Evolutionary conservation across 179 eudicot genomes (phyloP).

Genomic region (Beta macrorhiza): DNA sequence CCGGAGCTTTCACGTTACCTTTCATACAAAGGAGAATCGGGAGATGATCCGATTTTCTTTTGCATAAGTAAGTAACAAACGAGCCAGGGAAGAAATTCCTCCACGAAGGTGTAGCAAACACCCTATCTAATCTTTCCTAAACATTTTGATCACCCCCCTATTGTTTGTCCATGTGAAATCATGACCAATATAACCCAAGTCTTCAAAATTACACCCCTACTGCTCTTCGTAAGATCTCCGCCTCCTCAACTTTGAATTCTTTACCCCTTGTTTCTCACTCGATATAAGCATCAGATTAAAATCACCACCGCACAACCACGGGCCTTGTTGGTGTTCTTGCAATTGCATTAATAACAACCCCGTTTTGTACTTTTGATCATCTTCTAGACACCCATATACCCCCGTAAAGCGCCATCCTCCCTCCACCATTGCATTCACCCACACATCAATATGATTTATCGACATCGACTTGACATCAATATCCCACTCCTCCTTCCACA

Average conservation of each 20-base stretch:
- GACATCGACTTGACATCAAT: background rate
- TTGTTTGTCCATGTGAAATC: background rate
- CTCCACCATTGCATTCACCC: too few relatives aligned
- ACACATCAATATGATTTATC: background rate
- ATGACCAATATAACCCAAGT: background rate
- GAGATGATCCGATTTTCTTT: background rate
- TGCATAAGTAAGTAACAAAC: too few relatives aligned
- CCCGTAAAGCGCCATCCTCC: background rate
- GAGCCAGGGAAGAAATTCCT: background rate
- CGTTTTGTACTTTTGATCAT: too few relatives aligned
- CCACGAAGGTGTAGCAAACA: background rate
- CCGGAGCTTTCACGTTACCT: background rate
- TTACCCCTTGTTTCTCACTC: background rate
- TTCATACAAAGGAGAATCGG: background rate
- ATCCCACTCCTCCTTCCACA: background rate
- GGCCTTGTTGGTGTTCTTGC: too few relatives aligned
- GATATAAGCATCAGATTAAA: background rate
- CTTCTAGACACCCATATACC: too few relatives aligned
- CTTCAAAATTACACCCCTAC: background rate
- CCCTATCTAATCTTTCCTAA: background rate
- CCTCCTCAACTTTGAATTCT: background rate
- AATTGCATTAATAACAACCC: too few relatives aligned
- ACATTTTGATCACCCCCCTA: background rate
- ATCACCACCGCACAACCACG: too few relatives aligned
- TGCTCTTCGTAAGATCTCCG: background rate